A percentile compares a stretch with the other conserved stretches of the same genome.
These are phyloP conservation scores for Colletotrichum lupini DNA, from an alignment of 2,329 filamentous ascomycete species.

Conservation along the genomic window DNA sequence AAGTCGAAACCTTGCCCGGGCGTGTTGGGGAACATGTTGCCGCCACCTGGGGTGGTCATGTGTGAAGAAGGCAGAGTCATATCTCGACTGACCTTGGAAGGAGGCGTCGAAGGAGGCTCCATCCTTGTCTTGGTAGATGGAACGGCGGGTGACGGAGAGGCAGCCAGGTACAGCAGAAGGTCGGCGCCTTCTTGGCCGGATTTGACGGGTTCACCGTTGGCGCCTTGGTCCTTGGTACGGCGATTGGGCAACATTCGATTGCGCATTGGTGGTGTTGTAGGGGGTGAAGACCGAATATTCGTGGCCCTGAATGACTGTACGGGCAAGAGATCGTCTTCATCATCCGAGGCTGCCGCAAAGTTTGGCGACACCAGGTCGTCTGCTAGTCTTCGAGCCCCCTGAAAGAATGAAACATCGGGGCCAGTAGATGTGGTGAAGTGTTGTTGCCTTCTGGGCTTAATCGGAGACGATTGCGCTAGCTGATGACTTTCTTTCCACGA, in stretches of 20 bases:
- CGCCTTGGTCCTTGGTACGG: slow-evolving; percentile 59
- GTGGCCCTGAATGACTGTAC: slow-evolving; percentile 77
- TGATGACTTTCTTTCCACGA: slow-evolving; percentile 83
- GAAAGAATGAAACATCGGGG: slow-evolving; percentile 83
- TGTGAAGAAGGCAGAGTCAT: slow-evolving; percentile 82
- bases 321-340: slow-evolving; percentile 86
- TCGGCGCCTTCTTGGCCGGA: slow-evolving; percentile 84
- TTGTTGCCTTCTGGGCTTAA: slow-evolving; percentile 79
- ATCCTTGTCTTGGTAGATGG: slow-evolving; percentile 62
- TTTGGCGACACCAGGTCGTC: slow-evolving; percentile 70
- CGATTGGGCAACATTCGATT: slow-evolving; percentile 59
- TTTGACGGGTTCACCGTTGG: slow-evolving; percentile 61
- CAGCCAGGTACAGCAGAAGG: slow-evolving; percentile 84
- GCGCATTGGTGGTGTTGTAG: slow-evolving; percentile 81
- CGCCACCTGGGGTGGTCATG: slow-evolving; percentile 86
- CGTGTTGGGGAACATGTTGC: slow-evolving; percentile 78
- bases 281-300: slow-evolving; percentile 81
- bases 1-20: slow-evolving; percentile 91
- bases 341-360: slow-evolving; percentile 75
- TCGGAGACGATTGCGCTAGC: slow-evolving; percentile 86
- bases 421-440: slow-evolving; percentile 79
- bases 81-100: slow-evolving; percentile 71
- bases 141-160: slow-evolving; percentile 88
- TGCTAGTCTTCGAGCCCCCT: slow-evolving; percentile 74
- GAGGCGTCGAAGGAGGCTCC: slow-evolving; percentile 81